phyloP scores from a whole-genome alignment of 2,329 filamentous ascomycete species.

The Penicillium frequentans region DNA sequence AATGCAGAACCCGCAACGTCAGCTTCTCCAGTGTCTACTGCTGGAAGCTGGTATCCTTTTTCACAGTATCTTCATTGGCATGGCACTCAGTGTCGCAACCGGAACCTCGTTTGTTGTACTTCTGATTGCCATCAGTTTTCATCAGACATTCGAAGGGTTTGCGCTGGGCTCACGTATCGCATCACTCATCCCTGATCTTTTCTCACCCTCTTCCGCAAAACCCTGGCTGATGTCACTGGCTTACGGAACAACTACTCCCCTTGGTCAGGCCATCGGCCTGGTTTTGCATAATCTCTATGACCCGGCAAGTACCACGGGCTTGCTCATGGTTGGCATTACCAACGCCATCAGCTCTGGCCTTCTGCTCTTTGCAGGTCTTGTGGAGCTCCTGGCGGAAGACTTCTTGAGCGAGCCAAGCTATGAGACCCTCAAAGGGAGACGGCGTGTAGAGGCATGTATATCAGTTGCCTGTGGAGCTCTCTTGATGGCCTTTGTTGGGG shows the following conservation, averaged over 20 bases:
- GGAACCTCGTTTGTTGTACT: constrained; percentile 78
- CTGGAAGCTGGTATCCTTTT: constrained; percentile 83
- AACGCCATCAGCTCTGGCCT: constrained; percentile 82
- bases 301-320: constrained; percentile 70
- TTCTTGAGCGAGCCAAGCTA: constrained; percentile 70
- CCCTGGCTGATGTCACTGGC: constrained; percentile 71
- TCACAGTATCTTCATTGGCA: constrained; percentile 82
- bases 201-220: constrained; percentile 68
- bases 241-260: constrained; percentile 70
- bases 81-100: constrained; percentile 79
- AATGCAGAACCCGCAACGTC: constrained; percentile 60
- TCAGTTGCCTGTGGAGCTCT: constrained; percentile 61
- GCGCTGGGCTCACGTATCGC: constrained; percentile 83
- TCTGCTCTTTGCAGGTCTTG: constrained; percentile 77
- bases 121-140: constrained; percentile 76
- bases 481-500: constrained; percentile 67
- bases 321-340: constrained; percentile 83
- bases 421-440: constrained; percentile 56
- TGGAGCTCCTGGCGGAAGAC: constrained; percentile 82
- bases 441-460: constrained; percentile 61
- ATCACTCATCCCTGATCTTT: constrained; percentile 64
- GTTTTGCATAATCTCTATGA: constrained; percentile 77
- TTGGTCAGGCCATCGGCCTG: constrained; percentile 81
- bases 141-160: constrained; percentile 86
- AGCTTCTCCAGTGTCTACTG: constrained; percentile 74